Evolutionary conservation across 306 rosid genomes (phyloP).

Genomic region (Oxytropis ochrocephala): DNA sequence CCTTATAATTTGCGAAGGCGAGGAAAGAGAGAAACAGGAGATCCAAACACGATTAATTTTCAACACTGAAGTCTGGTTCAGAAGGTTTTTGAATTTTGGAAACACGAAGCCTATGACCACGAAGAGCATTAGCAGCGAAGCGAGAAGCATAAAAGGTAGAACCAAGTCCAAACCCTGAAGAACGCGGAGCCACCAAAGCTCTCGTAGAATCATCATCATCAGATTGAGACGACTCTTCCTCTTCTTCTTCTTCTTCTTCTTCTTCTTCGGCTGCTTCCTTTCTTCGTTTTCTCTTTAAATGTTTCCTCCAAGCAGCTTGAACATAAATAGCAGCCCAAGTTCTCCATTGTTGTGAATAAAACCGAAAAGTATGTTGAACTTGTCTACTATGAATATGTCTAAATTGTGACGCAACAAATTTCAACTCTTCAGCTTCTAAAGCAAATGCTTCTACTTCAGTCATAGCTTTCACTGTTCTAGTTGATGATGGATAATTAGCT

Average conservation of each 20-base stretch:
- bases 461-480: conserved; percentile 67
- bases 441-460: conserved; percentile 89
- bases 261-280: conserved; percentile 20
- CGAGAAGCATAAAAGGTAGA: conserved; percentile 60
- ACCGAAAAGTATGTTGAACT: conserved; percentile 72
- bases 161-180: conserved; percentile 32
- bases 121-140: conserved; percentile 70
- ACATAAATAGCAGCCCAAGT: conserved; percentile 85
- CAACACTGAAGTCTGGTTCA: conserved; percentile 60
- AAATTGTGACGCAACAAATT: conserved; percentile 73
- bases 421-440: conserved; percentile 75
- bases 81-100: conserved; percentile 49
- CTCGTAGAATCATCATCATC: conserved; percentile 15
- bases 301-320: conserved; percentile 68
- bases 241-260: neutral
- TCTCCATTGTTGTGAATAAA: conserved; percentile 37
- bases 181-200: conserved; percentile 11
- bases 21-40: too few relatives aligned
- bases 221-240: neutral
- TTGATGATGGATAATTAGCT: conserved; percentile 68
- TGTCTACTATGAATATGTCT: conserved; percentile 73
- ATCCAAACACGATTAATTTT: conserved; percentile 4
- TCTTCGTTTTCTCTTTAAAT: conserved; percentile 39
- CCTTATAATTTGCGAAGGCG: too few relatives aligned
- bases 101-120: conserved; percentile 42